Evolutionary conservation across 768 basidiomycete genomes (phyloP).

Genomic region (Sistotremastrum suecicum): DNA sequence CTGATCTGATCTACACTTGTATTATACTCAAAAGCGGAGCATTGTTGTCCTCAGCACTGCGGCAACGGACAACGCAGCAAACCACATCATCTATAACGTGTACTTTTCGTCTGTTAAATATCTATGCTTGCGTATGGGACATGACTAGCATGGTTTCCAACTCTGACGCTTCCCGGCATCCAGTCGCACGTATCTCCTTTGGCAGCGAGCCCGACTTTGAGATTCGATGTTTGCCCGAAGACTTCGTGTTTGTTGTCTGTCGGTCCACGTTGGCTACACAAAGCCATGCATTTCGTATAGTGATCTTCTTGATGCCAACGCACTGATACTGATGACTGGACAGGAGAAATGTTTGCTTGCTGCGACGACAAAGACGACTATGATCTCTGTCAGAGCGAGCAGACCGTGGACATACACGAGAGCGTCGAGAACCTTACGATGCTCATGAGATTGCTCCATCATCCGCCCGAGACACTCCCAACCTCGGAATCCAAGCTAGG

Average conservation of each 20-base stretch:
- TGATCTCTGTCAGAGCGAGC: conserved; percentile 10
- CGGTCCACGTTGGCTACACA: conserved; percentile 29
- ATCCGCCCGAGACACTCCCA: conserved; percentile 26
- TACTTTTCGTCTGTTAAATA: too few species aligned
- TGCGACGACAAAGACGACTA: conserved; percentile 25
- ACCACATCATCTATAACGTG: too few species aligned
- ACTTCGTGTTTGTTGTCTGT: conserved; percentile 33
- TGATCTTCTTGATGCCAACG: conserved; percentile 1
- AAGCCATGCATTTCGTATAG: conserved; percentile 54
- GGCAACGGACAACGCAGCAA: too few species aligned
- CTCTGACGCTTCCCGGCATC: too few species aligned
- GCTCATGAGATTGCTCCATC: conserved; percentile 43
- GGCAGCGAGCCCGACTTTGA: conserved; percentile 40
- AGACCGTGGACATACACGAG: conserved; percentile 43
- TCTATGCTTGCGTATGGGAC: too few species aligned
- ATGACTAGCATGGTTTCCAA: too few species aligned
- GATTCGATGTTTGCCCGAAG: conserved; percentile 41
- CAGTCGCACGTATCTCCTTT: conserved; percentile 17
- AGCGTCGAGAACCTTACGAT: conserved; percentile 29
- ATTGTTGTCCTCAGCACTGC: too few species aligned
- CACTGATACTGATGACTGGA: neutral
- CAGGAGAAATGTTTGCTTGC: conserved; percentile 57
- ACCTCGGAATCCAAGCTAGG: conserved; percentile 22
- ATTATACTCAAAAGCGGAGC: too few species aligned
- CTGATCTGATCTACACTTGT: too few species aligned